Evolutionary conservation across 129 eudicot species (phyloP).

Genomic region (Mikania micrantha): DNA sequence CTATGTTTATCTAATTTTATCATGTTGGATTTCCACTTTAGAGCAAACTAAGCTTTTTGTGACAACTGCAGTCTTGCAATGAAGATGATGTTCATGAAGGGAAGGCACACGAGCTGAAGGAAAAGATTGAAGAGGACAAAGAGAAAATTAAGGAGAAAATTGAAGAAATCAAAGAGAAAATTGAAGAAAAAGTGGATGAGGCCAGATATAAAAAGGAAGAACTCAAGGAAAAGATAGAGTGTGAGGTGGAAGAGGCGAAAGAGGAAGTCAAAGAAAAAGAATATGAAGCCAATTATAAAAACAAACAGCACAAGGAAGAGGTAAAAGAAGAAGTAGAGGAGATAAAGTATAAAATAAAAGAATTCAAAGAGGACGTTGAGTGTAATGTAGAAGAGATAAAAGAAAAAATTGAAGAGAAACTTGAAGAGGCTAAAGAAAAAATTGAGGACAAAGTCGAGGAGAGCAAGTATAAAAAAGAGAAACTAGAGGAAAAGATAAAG

Average conservation of each 20-base stretch:
- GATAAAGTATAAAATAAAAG: constrained; percentile 14
- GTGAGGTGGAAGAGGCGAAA: constrained; percentile 12
- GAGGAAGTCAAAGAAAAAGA: constrained; percentile 17
- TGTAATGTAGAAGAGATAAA: constrained; percentile 18
- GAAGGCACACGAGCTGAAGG: constrained; percentile 14
- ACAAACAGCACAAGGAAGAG: constrained; percentile 14
- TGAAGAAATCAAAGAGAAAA: constrained; percentile 18
- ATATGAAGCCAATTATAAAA: constrained; percentile 14
- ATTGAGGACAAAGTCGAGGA: not conserved
- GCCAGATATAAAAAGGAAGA: not conserved
- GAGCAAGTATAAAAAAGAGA: too few relatives aligned
- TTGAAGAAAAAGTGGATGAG: constrained; percentile 1
- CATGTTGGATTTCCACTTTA: not conserved
- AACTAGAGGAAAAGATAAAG: constrained; percentile 13
- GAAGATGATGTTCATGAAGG: constrained; percentile 12
- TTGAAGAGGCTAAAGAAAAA: constrained; percentile 16
- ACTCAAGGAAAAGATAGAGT: constrained; percentile 15
- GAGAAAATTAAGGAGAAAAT: constrained; percentile 16
- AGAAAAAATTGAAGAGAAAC: too few relatives aligned
- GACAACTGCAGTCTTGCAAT: constrained; percentile 15
- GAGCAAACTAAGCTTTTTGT: not conserved
- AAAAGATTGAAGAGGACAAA: constrained; percentile 20
- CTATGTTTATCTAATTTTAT: not conserved
- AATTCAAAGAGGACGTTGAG: constrained; percentile 14
- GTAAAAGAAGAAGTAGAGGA: constrained; percentile 16